Conservation (phyloP, 192 early-diverging fungal genomes). For the Phycomyces nitens region DNA sequence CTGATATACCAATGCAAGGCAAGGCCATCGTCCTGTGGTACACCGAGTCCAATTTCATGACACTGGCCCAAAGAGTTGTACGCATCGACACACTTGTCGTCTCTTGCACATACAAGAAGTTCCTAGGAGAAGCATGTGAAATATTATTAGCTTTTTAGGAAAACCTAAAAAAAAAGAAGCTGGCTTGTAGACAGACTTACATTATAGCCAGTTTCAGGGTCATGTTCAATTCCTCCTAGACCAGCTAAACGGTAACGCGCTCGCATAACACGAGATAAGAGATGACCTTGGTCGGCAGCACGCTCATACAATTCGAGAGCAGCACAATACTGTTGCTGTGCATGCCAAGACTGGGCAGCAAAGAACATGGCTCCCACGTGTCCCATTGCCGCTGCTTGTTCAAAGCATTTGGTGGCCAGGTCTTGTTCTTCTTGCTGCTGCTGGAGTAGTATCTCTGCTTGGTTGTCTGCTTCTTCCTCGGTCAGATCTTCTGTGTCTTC, state of each 20-base stretch:
- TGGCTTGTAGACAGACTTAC: too few species aligned
- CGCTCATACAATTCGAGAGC: constrained; percentile 27
- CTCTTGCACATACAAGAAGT: too few species aligned
- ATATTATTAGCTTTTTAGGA: constrained; percentile 28
- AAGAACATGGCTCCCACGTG: constrained; percentile 28
- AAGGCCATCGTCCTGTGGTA: constrained; percentile 7
- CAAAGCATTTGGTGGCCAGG: constrained; percentile 18
- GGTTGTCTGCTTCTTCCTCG: too few species aligned
- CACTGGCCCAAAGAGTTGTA: constrained; percentile 31
- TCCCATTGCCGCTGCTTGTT: constrained; percentile 28
- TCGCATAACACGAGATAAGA: constrained; percentile 27
- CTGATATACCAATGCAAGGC: constrained; percentile 31
- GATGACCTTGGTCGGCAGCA: constrained; percentile 20
- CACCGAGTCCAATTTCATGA: constrained; percentile 30
- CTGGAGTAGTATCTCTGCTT: too few species aligned
- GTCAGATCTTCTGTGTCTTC: too few species aligned
- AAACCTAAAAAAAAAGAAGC: too few species aligned
- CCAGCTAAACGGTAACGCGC: constrained; percentile 24
- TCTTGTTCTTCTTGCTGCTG: constrained; percentile 12
- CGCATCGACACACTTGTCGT: constrained; percentile 20
- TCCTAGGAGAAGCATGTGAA: too few species aligned
- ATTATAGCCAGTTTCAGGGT: constrained; percentile 18
- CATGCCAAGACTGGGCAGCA: constrained; percentile 24
- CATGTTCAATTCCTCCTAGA: constrained; percentile 15
- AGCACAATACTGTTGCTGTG: constrained; percentile 17